Conservation (phyloP, 495 filamentous ascomycete genomes). For the Sabuloglossum arenarium region DNA sequence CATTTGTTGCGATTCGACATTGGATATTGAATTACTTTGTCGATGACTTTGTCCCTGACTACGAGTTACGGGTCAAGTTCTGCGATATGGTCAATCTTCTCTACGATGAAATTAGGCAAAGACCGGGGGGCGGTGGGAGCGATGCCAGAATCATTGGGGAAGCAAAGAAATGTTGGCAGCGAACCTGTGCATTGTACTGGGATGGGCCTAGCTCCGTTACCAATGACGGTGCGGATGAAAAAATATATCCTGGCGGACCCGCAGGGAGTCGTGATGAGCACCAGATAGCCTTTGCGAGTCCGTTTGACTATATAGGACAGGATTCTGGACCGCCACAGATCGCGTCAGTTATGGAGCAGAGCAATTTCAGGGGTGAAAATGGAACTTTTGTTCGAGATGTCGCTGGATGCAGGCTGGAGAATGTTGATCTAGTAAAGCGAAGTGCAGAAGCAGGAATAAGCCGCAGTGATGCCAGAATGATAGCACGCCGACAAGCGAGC, state of each 20-base stretch:
- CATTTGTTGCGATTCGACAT: conserved; percentile 88
- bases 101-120: conserved; percentile 34
- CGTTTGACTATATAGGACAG: background rate
- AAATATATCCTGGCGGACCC: background rate
- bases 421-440: background rate
- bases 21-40: conserved; percentile 98
- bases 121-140: conserved; percentile 39
- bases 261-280: background rate
- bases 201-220: conserved; percentile 23
- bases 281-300: background rate
- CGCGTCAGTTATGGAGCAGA: background rate
- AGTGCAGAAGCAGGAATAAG: background rate
- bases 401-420: background rate
- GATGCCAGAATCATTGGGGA: conserved; percentile 85
- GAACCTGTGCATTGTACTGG: conserved; percentile 78
- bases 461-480: background rate
- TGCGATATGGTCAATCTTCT: conserved; percentile 66
- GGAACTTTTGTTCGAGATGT: background rate
- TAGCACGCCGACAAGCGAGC: conserved; percentile 14
- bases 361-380: background rate
- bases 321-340: background rate
- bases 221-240: background rate
- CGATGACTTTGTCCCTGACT: conserved; percentile 83
- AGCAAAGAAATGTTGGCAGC: conserved; percentile 92
- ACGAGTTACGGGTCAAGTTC: conserved; percentile 57